A percentile compares a stretch with the other conserved stretches of the same genome.
Conservation (phyloP, 2,329 filamentous ascomycete species). For the Lasiodiplodia sp. region DNA sequence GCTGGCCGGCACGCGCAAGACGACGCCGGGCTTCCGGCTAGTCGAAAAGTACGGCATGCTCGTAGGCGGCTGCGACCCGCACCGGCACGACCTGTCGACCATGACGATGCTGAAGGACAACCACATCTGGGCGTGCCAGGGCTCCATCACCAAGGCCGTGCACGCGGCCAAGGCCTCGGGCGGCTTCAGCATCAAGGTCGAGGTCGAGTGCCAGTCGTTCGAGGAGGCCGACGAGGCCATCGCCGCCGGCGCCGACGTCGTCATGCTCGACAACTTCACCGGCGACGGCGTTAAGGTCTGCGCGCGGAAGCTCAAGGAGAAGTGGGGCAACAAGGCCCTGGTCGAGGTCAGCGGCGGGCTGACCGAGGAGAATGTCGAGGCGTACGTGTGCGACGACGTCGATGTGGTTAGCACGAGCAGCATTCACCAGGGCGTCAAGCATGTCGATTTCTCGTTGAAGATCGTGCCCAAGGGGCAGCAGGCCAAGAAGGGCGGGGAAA, state of each 20-base stretch:
- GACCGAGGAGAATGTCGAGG: conserved; percentile 81
- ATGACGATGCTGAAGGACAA: conserved; percentile 99
- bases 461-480: conserved; percentile 62
- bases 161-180: conserved; percentile 81
- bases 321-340: conserved; percentile 74
- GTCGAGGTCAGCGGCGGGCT: conserved; percentile 93
- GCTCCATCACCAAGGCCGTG: conserved; percentile 85
- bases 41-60: conserved; percentile 99
- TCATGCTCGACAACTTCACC: conserved; percentile 97
- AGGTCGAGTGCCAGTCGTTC: conserved; percentile 92
- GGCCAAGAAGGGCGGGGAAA: conserved; percentile 30
- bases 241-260: conserved; percentile 86
- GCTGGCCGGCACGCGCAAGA: conserved; percentile 95
- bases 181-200: conserved; percentile 91
- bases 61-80: conserved; percentile 88
- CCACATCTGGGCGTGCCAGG: conserved; percentile 88
- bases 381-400: conserved; percentile 82
- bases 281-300: conserved; percentile 78
- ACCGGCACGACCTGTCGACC: conserved; percentile 83
- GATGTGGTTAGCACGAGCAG: conserved; percentile 96
- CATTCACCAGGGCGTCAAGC: conserved; percentile 93
- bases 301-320: conserved; percentile 76
- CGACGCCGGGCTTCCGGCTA: conserved; percentile 91
- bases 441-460: conserved; percentile 96
- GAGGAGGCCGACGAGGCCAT: conserved; percentile 92